Evolutionary conservation across 805 yeast genomes (phyloP), one percentile per base, ranked within the genome.

Genomic region (Pichia scutulata): DNA sequence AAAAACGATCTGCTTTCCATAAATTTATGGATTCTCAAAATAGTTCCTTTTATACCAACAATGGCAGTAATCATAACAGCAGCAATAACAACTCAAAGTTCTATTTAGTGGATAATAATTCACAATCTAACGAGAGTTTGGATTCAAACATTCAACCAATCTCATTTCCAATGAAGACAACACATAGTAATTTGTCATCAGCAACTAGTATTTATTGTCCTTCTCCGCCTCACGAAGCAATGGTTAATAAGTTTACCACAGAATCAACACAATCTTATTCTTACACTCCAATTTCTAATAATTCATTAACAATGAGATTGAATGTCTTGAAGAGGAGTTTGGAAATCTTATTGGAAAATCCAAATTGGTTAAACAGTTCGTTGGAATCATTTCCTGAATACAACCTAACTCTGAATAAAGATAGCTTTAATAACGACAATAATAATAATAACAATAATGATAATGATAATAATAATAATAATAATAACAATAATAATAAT

Each of bases 181-280:
- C 4, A 13, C 5, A 19, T 18, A 12, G 40, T 19, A 19, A 39
- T 12, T 21, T 19, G 3, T 21, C 40, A 7, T 19, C 16, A 19
- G 16, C 16, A 19, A 7, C 4, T n/a, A 19, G 10, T 39, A 39
- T 19, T 19, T 19, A 28, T 28, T 13, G n/a, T 2, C 33, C 19
- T 1, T 16, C 37, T n/a, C 37, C 37, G 8, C 37, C 37, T 3
- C 37, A 6, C n/a, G 37, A 33, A 33, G 37, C 16, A 33, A 5
- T 33, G 1, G 37, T 33, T 16, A 33, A 33, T 39, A 76, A 73
- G 54, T 84, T 87, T 60, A 89, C 92, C 6, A 80, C 81, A 24
- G 89, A 85, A 57, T 85, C 93, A 13, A 79, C 93, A 1, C 90
- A 86, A 62, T 85, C 95, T 2, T 88, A 85, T 61, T 86, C 95